A percentile compares a stretch with the other conserved stretches of the same genome.
phyloP scores from a whole-genome alignment of 768 basidiomycete genomes.

The Scleroderma citrinum region DNA sequence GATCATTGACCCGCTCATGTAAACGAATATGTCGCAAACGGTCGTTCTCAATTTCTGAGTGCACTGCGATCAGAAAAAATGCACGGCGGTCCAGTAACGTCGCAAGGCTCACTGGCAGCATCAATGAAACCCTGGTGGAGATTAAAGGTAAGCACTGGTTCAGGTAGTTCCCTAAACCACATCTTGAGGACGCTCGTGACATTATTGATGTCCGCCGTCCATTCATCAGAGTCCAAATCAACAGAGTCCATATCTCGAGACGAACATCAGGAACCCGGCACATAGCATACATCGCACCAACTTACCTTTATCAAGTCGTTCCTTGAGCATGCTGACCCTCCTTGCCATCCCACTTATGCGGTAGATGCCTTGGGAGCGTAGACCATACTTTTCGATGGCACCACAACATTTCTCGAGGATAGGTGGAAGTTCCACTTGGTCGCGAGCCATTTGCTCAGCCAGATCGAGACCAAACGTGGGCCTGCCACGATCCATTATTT shows the following conservation, averaged over 20 bases:
- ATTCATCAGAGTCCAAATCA: constrained; percentile 83
- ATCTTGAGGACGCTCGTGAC: constrained; percentile 92
- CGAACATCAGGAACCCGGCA: constrained; percentile 16
- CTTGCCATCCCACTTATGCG: constrained; percentile 88
- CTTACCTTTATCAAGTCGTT: constrained; percentile 79
- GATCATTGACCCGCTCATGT: constrained; percentile 95
- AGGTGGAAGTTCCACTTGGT: constrained; percentile 82
- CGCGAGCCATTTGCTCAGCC: constrained; percentile 88
- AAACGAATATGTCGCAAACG: constrained; percentile 91
- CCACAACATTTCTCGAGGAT: constrained; percentile 86
- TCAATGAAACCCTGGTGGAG: constrained; percentile 94
- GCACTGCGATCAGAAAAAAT: constrained; percentile 2
- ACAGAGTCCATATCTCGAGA: constrained; percentile 73
- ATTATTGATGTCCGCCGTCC: constrained; percentile 92
- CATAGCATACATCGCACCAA: neutral
- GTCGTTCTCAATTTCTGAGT: constrained; percentile 83
- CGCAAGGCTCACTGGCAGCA: constrained; percentile 70
- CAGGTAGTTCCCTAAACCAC: constrained; percentile 94
- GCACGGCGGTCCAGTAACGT: neutral
- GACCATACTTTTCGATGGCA: constrained; percentile 87
- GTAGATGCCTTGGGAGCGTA: constrained; percentile 85
- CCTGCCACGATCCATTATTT: constrained; percentile 50
- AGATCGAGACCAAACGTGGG: constrained; percentile 94
- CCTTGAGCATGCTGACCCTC: constrained; percentile 77
- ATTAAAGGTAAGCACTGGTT: constrained; percentile 78